Conservation (phyloP, 2,329 filamentous ascomycete genomes). For the Pestalotiopsis sp. region DNA sequence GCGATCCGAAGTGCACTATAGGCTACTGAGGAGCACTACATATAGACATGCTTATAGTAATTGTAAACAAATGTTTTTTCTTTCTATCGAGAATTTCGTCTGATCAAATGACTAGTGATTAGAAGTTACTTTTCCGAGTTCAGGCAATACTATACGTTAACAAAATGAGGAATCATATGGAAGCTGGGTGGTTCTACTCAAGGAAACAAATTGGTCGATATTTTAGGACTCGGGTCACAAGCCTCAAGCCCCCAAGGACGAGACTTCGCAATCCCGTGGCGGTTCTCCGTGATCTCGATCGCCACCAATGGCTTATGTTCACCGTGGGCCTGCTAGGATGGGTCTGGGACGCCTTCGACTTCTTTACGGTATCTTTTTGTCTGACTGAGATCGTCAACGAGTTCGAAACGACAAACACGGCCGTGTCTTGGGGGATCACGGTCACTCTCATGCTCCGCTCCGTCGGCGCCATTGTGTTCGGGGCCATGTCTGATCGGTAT, state of each 20-base stretch:
- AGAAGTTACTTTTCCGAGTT: background rate
- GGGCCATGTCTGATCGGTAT: constrained; percentile 58
- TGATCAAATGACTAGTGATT: background rate
- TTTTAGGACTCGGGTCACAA: constrained; percentile 34
- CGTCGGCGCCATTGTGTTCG: constrained; percentile 56
- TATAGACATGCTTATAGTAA: background rate
- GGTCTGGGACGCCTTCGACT: constrained; percentile 69
- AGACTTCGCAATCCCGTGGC: constrained; percentile 28
- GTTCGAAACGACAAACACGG: constrained; percentile 57
- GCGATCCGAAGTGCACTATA: background rate
- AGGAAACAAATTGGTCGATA: constrained; percentile 34
- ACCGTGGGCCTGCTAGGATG: constrained; percentile 25
- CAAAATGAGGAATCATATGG: constrained; percentile 24
- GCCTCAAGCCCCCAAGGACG: constrained; percentile 33
- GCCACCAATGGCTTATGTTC: constrained; percentile 34
- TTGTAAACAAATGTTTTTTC: background rate
- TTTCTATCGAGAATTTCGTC: background rate
- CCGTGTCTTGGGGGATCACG: constrained; percentile 68
- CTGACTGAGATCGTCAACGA: constrained; percentile 54
- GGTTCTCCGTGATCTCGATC: constrained; percentile 29
- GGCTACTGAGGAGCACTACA: background rate
- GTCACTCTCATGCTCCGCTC: constrained; percentile 63
- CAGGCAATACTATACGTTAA: background rate
- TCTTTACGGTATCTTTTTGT: constrained; percentile 66
- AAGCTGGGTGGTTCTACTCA: constrained; percentile 28